These are phyloP conservation scores for Candida caryicola DNA, from an alignment of 805 yeast species.

Conservation along the genomic window DNA sequence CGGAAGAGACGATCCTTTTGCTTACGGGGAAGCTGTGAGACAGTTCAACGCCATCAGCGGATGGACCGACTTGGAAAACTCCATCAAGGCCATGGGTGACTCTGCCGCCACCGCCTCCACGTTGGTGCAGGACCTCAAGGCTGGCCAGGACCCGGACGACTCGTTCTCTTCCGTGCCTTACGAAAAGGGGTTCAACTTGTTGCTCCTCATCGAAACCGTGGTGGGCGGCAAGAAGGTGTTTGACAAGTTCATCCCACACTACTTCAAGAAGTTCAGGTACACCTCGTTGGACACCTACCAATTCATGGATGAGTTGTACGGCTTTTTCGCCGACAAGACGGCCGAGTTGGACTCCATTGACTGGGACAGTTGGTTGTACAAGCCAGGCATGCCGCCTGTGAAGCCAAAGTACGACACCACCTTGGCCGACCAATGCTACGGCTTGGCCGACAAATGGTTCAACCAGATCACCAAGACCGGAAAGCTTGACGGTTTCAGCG, in stretches of 20 bases:
- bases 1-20: slow-evolving; percentile 14
- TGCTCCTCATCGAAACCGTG: slow-evolving; percentile 67
- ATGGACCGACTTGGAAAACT: slow-evolving; percentile 26
- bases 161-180: slow-evolving; percentile 34
- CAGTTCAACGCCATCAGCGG: slow-evolving; percentile 33
- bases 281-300: slow-evolving; percentile 77
- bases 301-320: slow-evolving; percentile 74
- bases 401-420: slow-evolving; percentile 78
- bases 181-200: slow-evolving; percentile 37
- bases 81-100: slow-evolving; percentile 32
- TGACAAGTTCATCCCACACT: slow-evolving; percentile 77
- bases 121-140: slow-evolving; percentile 69
- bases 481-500: slow-evolving; percentile 32
- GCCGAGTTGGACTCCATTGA: slow-evolving; percentile 65
- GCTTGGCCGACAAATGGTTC: slow-evolving; percentile 66
- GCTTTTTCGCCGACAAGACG: slow-evolving; percentile 50
- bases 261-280: slow-evolving; percentile 67
- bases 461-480: slow-evolving; percentile 27
- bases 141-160: slow-evolving; percentile 42
- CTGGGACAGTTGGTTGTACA: slow-evolving; percentile 81
- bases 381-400: slow-evolving; percentile 82
- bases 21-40: slow-evolving; percentile 31
- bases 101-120: slow-evolving; percentile 51
- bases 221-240: slow-evolving; percentile 65
- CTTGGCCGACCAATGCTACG: slow-evolving; percentile 69